Base-by-base conservation (phyloP, 306 rosid genomes). In the Cajanus cajan region DNA sequence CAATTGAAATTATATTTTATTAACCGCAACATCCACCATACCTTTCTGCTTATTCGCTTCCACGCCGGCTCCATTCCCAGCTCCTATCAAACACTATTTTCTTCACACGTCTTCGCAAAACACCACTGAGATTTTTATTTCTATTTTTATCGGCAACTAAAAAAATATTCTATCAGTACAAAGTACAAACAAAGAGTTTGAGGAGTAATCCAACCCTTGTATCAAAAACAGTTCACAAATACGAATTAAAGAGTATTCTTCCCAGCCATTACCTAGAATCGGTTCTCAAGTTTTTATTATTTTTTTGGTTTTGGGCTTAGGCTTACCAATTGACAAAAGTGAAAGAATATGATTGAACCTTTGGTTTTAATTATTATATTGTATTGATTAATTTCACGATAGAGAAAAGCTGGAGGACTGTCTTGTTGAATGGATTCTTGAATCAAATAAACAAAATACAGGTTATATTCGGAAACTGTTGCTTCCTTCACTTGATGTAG, bases 391-490 rank as follows among this genome's bases (percentile, higher is more conserved):
- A 65, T 65, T 78, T 15, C 51, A 4, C n/a, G 19, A 52, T 15
- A 7, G 57, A 52, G 45, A 40, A 67, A 78, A 39, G 76, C 36
- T 66, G 15, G 33, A 34, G 24, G 33, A 73, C 39, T 48, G 37
- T 45, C 57, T 79, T 24, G 79, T 84, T 84, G 71, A 79, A 21
- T 75, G 82, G 62, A 84, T 69, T 28, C 54, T 14, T 15, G 11
- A 33, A 21, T 74, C 19, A 52, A 77, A 54, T 22, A 18, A 2
- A 11, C 1, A 16, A 22, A 37, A 5, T n/a, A 59, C 6, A 59
- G 58, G 36, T 15, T 44, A 31, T 31, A 28, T 31, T 50, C 0
- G 40, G 67, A 68, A 51, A 33, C 37, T 63, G n/a, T 74, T 33
- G 69, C 19, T 54, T 44, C 43, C 18, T 51, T 71, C 25, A 8